Conservation (phyloP, 1,284 basidiomycete genomes). For the Ceratobasidium theobromae region DNA sequence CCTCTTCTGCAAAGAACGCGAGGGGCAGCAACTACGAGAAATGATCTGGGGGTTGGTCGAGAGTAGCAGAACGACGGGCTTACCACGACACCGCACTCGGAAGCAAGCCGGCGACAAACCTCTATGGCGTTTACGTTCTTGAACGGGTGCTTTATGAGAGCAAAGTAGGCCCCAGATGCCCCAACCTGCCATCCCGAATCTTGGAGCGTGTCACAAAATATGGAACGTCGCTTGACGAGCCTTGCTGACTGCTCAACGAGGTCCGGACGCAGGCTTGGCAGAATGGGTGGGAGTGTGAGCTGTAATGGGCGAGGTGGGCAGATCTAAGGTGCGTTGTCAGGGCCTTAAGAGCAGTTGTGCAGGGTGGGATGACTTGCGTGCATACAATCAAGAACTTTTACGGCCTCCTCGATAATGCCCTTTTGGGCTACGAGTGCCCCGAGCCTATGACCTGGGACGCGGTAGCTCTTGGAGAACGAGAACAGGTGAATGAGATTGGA, state of each 20-base stretch:
- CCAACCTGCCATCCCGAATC: slow-evolving; percentile 59
- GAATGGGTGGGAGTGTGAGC: slow-evolving; percentile 60
- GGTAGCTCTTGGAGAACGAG: slow-evolving; percentile 82
- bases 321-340: slow-evolving; percentile 51
- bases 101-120: slow-evolving; percentile 62
- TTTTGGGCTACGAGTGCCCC: slow-evolving; percentile 74
- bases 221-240: slow-evolving; percentile 57
- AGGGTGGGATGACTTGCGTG: slow-evolving; percentile 43
- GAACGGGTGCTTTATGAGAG: slow-evolving; percentile 76
- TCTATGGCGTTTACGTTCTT: slow-evolving; percentile 50
- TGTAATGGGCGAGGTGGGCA: slow-evolving; percentile 75
- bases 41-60: neutral
- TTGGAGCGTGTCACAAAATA: slow-evolving; percentile 58
- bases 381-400: slow-evolving; percentile 74
- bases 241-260: slow-evolving; percentile 54
- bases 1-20: slow-evolving; percentile 59
- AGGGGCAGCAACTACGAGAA: slow-evolving; percentile 56
- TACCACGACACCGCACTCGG: slow-evolving; percentile 61
- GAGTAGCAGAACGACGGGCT: neutral
- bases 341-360: slow-evolving; percentile 34
- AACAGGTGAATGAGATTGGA: slow-evolving; percentile 69
- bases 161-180: slow-evolving; percentile 71
- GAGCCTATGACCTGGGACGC: slow-evolving; percentile 82
- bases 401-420: slow-evolving; percentile 55
- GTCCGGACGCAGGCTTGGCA: slow-evolving; percentile 57